Evolutionary conservation across 2,329 filamentous ascomycete species (phyloP).

Genomic region (Curvularia spicifera): DNA sequence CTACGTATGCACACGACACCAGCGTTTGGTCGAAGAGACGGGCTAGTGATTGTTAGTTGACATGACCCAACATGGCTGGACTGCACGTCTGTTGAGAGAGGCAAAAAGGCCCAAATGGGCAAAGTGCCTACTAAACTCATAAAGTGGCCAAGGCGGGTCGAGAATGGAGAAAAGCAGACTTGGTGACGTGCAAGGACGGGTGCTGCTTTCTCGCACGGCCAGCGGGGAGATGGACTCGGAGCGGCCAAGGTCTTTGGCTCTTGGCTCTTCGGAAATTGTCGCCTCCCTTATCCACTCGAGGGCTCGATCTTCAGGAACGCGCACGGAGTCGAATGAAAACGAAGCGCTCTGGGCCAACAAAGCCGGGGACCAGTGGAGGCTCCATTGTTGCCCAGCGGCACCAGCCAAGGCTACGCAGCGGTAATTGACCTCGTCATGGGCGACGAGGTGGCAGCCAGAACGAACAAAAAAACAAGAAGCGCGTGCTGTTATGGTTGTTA

Average conservation of each 20-base stretch:
- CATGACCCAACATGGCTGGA: neutral
- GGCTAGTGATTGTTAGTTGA: neutral
- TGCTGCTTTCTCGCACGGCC: neutral
- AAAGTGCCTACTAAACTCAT: neutral
- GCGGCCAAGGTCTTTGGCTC: slow-evolving; percentile 22
- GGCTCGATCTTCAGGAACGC: slow-evolving; percentile 17
- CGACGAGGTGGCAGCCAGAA: slow-evolving; percentile 11
- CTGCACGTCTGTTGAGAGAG: neutral
- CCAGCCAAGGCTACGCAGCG: slow-evolving; percentile 21
- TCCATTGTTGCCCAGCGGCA: slow-evolving; percentile 4
- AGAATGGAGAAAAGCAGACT: neutral
- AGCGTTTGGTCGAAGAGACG: neutral
- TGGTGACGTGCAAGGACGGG: slow-evolving; percentile 14
- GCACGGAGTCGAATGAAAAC: slow-evolving; percentile 6
- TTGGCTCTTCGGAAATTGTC: slow-evolving; percentile 19
- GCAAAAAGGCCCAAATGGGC: neutral
- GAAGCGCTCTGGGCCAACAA: slow-evolving; percentile 6
- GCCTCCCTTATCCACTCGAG: slow-evolving; percentile 9
- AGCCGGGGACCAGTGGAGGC: slow-evolving; percentile 11
- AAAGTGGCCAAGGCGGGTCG: neutral
- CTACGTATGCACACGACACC: neutral
- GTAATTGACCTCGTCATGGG: neutral
- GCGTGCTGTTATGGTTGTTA: slow-evolving; percentile 1
- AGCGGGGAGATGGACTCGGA: slow-evolving; percentile 14
- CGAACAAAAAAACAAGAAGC: slow-evolving; percentile 17